These are phyloP conservation scores for Calonectria honghensis DNA, from an alignment of 2,329 filamentous ascomycete genomes.

Conservation along the genomic window DNA sequence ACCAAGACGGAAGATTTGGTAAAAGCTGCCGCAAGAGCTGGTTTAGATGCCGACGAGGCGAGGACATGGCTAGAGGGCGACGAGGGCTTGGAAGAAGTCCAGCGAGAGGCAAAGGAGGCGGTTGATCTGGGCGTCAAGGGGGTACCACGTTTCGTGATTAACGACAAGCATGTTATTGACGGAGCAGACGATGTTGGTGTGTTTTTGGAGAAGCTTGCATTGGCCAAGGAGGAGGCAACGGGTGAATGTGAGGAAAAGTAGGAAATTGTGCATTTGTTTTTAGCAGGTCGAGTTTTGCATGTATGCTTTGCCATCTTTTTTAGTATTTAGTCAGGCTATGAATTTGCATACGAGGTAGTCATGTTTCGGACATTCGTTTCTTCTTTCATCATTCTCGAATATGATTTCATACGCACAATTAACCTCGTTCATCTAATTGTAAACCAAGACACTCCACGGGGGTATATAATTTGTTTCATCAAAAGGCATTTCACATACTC, in stretches of 20 bases:
- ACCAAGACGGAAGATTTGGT: slow-evolving; percentile 73
- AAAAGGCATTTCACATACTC: slow-evolving; percentile 65
- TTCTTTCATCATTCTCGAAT: neutral
- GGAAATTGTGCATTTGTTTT: neutral
- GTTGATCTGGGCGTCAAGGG: slow-evolving; percentile 74
- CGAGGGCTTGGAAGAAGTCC: slow-evolving; percentile 74
- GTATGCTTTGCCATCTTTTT: neutral
- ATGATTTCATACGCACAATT: slow-evolving; percentile 1
- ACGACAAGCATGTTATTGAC: slow-evolving; percentile 79
- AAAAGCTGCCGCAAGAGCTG: slow-evolving; percentile 71
- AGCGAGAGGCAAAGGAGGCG: slow-evolving; percentile 72
- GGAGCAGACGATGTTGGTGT: slow-evolving; percentile 82
- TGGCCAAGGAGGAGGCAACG: slow-evolving; percentile 61
- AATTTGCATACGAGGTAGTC: neutral
- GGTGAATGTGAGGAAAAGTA: slow-evolving; percentile 12
- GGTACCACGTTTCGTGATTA: slow-evolving; percentile 85
- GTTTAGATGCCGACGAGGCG: slow-evolving; percentile 71
- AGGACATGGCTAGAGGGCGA: slow-evolving; percentile 72
- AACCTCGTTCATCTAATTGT: neutral
- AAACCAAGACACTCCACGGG: slow-evolving; percentile 28
- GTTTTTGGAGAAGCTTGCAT: slow-evolving; percentile 80
- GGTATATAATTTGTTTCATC: slow-evolving; percentile 43
- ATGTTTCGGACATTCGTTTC: neutral
- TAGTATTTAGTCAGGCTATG: neutral
- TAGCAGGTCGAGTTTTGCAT: neutral